Evolutionary conservation across 257 asterid genomes (phyloP), one percentile per base, ranked within the genome.

Genomic region (Solanum clarkiae): DNA sequence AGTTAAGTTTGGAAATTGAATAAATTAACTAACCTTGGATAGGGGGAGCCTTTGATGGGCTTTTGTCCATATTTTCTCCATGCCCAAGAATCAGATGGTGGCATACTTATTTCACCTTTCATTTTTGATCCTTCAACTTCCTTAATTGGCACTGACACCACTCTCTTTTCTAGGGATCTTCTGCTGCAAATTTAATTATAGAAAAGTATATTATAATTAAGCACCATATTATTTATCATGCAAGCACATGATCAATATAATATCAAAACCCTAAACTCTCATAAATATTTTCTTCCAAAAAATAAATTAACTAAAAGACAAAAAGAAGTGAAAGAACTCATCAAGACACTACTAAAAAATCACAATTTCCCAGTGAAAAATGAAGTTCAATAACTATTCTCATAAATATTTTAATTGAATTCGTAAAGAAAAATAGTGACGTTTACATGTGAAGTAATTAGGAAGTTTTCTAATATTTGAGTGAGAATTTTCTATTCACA

Each of bases 41-140:
- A 94, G 0, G 99, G 99, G 74, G 99, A 96, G 42, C 98, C 99
- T 88, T 96, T 94, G 86, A 95, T 94, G 80, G 98, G 98, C 86
- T 95, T 95, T 81, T 95, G 98, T 75, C 98, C 98, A 86, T 95
- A 94, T 88, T 96, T 96, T 63, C 99, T 91, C 99, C 99, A 96
- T 55, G 98, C 95, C 98, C 99, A 96, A 59, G 98, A 93, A 93
- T 96, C 99, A 11, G 94, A 93, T 83, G 98, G 99, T 14, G 99
- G 99, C 87, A 97, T 85, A 18, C 93, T 93, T 88, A 92, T 92
- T 86, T 95, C 99, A 15, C 94, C 94, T 89, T 94, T 96, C 89
- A 90, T 75, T 66, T 95, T 86, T 16, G 93, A 84, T 15, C 98
- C 98, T 42, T 93, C 98, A 6, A 84, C 88, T 86, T 95, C 98